Evolutionary conservation across 805 yeast genomes (phyloP), one percentile per base, ranked within the genome.

Genomic region (Lachancea thermotolerans): DNA sequence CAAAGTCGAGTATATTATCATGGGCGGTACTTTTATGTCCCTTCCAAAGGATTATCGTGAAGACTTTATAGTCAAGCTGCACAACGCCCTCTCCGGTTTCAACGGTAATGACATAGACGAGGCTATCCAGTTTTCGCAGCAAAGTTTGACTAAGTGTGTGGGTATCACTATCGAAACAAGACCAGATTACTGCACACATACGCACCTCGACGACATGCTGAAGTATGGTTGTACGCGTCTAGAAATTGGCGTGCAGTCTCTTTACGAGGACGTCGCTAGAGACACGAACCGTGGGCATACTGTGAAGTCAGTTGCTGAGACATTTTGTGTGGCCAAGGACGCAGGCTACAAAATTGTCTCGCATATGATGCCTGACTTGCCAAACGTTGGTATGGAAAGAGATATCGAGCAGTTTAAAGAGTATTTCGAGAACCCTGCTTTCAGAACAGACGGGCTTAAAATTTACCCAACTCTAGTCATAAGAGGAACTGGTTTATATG

Each of bases 1-100:
- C 63, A 93, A 93, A 61, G 99, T 93, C 11, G 99, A 93, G 65
- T 93, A 93, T 62, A 93, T 93, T 51, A 82, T 93, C 52, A 93
- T 93, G 99, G 99, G 99, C 44, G 99, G 99, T 52, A 93, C 99
- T 0, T 93, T 93, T 65, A 93, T 93, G 99, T 85, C 95, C 2
- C 72, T 93, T 49, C 95, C 96, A 14, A 75, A 79, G 42, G 91
- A 85, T 42, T 93, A 93, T 67, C 74, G 99, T 48, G 99, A 93
- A 63, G 77, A 73, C 45, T 93, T 93, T 58, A 90, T 93, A 49
- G 77, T 89, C 12, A 89, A 86, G 57, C 69, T 93, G 52, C 99
- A 93, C 67, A 93, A 93, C 65, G 99, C 99, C 0, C 71, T 93
- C 46, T 85, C 96, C 10, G 99, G 99, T 33, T 88, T 79, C 62